Base-by-base conservation (phyloP, 805 yeast genomes). In the Metschnikowia continentalis region DNA sequence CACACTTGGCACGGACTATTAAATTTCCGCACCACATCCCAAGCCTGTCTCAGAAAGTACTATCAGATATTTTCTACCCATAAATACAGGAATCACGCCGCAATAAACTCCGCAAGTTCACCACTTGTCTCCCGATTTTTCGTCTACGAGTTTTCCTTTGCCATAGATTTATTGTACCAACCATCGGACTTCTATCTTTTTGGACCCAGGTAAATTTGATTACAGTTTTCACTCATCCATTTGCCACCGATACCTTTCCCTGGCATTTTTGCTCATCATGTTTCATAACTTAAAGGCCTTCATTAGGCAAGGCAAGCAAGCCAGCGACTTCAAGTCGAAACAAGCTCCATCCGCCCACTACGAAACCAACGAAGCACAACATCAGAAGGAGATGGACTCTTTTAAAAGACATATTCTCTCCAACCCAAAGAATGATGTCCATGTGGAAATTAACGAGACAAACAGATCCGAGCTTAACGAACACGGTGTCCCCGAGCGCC, bases 301-400 rank as follows among this genome's bases (percentile, higher is more conserved):
- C 61, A 81, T 81, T 45, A 77, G 86, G 55, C 86, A 82, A 56
- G 86, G 86, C 22, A 80, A 79, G 56, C 82, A 80, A 60, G 86
- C 84, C 55, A 71, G 71, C 58, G 72, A 72, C 32, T 32, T 55
- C 44, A 61, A 55, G 42, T 47, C 33, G 17, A 47, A 40, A 47
- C 38, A 42, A 35, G 44, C 6, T 15, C 19, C 49, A 3, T 10
- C 42, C 15, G 20, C 3, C 3, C 39, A 47, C 26, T 17, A 45
- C 6, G 46, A 38, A 2, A 14, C 32, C 11, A 30, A 42, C 5
- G 32, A 42, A 13, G 46, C 46, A 3, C 46, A 37, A 14, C 42
- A 46, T 15, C 42, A 46, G 37, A 11, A 17, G 13, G 41, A 41
- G 10, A 41, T 52, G 26, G 35, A 46, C 30, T 39, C 47, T 32